phyloP scores from a whole-genome alignment of 345 rosid species.

The Populus alba region DNA sequence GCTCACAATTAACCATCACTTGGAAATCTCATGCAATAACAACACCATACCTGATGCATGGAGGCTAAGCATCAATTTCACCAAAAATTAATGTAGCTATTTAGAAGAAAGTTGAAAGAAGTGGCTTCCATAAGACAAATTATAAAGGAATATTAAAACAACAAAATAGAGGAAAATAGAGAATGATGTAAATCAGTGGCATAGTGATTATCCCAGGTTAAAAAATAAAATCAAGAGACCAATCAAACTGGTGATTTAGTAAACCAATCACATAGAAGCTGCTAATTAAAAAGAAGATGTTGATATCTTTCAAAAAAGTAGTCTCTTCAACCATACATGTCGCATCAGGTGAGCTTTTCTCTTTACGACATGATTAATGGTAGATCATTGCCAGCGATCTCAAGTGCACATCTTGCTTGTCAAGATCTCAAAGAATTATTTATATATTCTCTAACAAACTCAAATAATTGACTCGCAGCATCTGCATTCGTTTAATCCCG shows the following conservation, averaged over 20 bases:
- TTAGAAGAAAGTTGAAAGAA: not conserved
- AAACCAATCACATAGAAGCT: not conserved
- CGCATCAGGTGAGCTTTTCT: not conserved
- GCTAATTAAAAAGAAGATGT: not conserved
- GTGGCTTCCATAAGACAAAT: too few relatives aligned
- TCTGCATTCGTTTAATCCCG: not conserved
- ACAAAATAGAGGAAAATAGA: too few relatives aligned
- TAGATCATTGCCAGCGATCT: slow-evolving; percentile 38
- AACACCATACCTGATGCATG: not conserved
- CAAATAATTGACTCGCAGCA: not conserved
- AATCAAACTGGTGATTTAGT: not conserved
- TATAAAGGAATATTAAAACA: too few relatives aligned
- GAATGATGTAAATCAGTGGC: not conserved
- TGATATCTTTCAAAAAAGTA: not conserved
- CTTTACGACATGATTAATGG: not conserved
- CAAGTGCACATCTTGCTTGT: slow-evolving; percentile 75
- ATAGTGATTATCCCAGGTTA: not conserved
- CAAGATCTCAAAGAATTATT: slow-evolving; percentile 37
- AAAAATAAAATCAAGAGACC: not conserved
- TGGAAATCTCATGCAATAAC: not conserved
- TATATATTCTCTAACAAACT: too few relatives aligned
- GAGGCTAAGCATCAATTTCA: not conserved
- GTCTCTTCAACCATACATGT: not conserved
- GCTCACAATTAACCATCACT: not conserved
- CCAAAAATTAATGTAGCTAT: not conserved